A percentile compares a stretch with the other conserved stretches of the same genome.
These are phyloP conservation scores for Nicotiana tabacum DNA, from an alignment of 257 asterid genomes.

Conservation along the genomic window DNA sequence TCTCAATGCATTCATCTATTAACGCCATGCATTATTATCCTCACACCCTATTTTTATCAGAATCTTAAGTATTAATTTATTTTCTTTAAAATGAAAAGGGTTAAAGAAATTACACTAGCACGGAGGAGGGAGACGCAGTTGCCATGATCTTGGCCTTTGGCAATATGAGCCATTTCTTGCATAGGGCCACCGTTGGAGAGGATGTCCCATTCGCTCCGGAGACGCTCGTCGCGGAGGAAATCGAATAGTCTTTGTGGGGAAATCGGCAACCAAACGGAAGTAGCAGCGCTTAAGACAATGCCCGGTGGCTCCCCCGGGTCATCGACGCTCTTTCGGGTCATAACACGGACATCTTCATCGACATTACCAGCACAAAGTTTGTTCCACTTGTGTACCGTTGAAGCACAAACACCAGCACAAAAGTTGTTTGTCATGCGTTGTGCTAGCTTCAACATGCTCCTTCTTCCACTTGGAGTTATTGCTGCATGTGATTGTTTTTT, in stretches of 20 bases:
- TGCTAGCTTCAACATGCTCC: slow-evolving; percentile 91
- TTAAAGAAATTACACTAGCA: slow-evolving; percentile 41
- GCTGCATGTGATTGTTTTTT: slow-evolving; percentile 27
- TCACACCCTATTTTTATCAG: not conserved
- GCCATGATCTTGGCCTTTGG: slow-evolving; percentile 87
- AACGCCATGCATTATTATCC: slow-evolving; percentile 10
- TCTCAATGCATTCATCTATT: not conserved
- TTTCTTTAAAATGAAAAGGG: not conserved
- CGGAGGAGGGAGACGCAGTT: slow-evolving; percentile 89
- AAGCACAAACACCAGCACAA: slow-evolving; percentile 85
- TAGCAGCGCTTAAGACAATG: slow-evolving; percentile 75
- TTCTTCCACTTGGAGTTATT: slow-evolving; percentile 65
- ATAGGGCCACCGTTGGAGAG: slow-evolving; percentile 90
- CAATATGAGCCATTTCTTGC: slow-evolving; percentile 92
- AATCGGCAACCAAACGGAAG: slow-evolving; percentile 86
- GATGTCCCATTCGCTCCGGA: slow-evolving; percentile 92
- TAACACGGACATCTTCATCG: slow-evolving; percentile 77
- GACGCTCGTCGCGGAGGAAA: slow-evolving; percentile 73
- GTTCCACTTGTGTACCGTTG: slow-evolving; percentile 91
- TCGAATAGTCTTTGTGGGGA: slow-evolving; percentile 66
- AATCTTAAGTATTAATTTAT: too few species aligned
- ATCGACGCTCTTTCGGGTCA: slow-evolving; percentile 80
- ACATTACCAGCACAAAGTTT: slow-evolving; percentile 57
- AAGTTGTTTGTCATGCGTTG: slow-evolving; percentile 94
- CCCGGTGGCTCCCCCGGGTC: slow-evolving; percentile 96